Evolutionary conservation across 192 early-diverging fungal species (phyloP).

Genomic region (Funneliformis mosseae): DNA sequence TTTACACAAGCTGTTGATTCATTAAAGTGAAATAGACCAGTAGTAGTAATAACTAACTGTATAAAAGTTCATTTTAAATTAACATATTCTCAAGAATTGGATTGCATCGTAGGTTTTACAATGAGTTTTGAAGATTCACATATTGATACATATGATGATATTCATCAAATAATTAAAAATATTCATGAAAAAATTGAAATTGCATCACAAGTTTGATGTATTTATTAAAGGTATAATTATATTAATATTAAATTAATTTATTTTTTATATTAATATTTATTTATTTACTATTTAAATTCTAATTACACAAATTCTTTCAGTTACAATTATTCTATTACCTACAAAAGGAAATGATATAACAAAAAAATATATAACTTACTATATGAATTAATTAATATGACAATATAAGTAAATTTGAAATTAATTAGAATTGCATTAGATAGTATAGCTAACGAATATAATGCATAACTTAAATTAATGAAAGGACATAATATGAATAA

Average conservation of each 20-base stretch:
- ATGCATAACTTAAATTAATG: background rate
- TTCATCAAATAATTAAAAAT: background rate
- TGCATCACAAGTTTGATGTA: background rate
- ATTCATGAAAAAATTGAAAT: background rate
- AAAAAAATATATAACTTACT: background rate
- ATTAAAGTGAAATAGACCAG: background rate
- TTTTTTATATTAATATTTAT: background rate
- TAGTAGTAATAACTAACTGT: background rate
- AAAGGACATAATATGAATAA: background rate
- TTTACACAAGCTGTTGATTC: background rate
- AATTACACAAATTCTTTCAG: background rate
- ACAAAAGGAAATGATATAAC: background rate
- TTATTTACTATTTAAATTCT: background rate
- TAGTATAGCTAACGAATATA: background rate
- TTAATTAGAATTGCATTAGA: conserved; percentile 1
- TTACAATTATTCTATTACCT: background rate
- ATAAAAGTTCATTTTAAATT: background rate
- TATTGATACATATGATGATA: background rate
- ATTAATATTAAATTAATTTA: no score
- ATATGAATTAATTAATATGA: background rate
- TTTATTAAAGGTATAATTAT: background rate
- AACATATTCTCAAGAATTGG: background rate
- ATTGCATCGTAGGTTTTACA: background rate
- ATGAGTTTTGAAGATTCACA: background rate
- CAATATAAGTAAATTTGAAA: background rate